Evolutionary conservation across 2,329 filamentous ascomycete genomes (phyloP), one percentile per base, ranked within the genome.

Genomic region (Trichoderma brevicompactum): DNA sequence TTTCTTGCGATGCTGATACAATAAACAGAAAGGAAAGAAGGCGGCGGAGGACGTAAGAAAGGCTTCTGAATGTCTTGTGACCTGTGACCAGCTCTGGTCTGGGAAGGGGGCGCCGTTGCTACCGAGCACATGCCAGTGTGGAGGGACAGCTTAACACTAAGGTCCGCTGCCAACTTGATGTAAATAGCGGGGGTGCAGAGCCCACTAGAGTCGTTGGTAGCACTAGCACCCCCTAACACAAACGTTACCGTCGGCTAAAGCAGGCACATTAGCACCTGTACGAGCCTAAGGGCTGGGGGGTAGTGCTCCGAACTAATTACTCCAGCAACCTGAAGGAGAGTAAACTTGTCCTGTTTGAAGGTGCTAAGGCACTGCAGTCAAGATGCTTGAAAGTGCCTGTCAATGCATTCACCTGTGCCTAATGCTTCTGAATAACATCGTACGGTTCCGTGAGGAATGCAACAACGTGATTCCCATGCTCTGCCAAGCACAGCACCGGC

Each of bases 81-180:
- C 60, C 48, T 54, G 40, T 54, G 38, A 19, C 60, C 60, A 28
- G 60, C 60, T 54, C 60, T 38, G 52, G 36, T 10, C 7, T 8
- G 40, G 40, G 50, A 38, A 19, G 40, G 54, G 54, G 58, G 40
- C 59, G 46, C 59, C 46, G 59, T 36, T 23, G 60, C 28, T 54
- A 54, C 60, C 40, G 60, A 44, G 32, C 60, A 63, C 48, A 63
- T 63, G 49, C 60, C 60, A 63, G 38, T 46, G 60, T 54, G 60
- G 60, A 53, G 60, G 54, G 60, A 28, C 28, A 54, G 23, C 13
- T 32, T 44, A 38, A 43, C 49, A 43, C 40, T 17, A 59, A 63
- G 40, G 41, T 17, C 12, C 40, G 40, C 60, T 28, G 49, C 7
- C 38, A 23, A 43, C 28, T 44, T 36, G 49, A 36, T 54, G 49